Evolutionary conservation across 2,329 filamentous ascomycete species (phyloP).

Genomic region (Didymella segeticola): DNA sequence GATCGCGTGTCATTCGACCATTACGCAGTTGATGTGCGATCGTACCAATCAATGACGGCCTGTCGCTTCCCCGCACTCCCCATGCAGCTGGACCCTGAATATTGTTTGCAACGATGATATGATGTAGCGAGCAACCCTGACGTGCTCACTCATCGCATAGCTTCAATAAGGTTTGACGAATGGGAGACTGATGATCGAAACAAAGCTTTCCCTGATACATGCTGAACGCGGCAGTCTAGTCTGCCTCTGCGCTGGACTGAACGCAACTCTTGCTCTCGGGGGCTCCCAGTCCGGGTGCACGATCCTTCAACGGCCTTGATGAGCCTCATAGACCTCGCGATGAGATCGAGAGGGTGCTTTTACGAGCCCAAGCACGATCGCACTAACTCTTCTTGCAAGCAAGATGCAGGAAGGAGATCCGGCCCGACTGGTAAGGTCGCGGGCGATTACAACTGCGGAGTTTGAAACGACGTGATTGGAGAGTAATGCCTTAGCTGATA

Average conservation of each 20-base stretch:
- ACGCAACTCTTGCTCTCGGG: background rate
- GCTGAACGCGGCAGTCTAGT: background rate
- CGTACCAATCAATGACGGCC: slow-evolving; percentile 44
- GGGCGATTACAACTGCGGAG: background rate
- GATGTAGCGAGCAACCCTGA: slow-evolving; percentile 4
- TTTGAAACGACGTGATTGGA: slow-evolving; percentile 1
- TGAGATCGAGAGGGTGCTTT: slow-evolving; percentile 5
- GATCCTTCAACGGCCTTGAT: slow-evolving; percentile 1
- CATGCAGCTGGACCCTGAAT: slow-evolving; percentile 34
- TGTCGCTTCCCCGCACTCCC: slow-evolving; percentile 42
- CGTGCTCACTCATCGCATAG: slow-evolving; percentile 4
- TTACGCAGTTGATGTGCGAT: slow-evolving; percentile 42
- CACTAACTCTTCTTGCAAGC: slow-evolving; percentile 10
- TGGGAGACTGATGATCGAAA: slow-evolving; percentile 2
- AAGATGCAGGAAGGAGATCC: slow-evolving; percentile 7
- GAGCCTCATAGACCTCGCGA: slow-evolving; percentile 14
- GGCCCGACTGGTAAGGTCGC: slow-evolving; percentile 6
- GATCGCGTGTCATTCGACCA: slow-evolving; percentile 37
- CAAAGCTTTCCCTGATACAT: background rate
- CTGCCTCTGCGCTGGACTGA: background rate
- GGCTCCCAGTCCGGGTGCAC: background rate
- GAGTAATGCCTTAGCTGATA: background rate
- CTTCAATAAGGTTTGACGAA: slow-evolving; percentile 14
- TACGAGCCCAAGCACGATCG: slow-evolving; percentile 2
- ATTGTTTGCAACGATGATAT: slow-evolving; percentile 30